Base-by-base conservation (phyloP, 768 basidiomycete genomes). In the Piloderma croceum region DNA sequence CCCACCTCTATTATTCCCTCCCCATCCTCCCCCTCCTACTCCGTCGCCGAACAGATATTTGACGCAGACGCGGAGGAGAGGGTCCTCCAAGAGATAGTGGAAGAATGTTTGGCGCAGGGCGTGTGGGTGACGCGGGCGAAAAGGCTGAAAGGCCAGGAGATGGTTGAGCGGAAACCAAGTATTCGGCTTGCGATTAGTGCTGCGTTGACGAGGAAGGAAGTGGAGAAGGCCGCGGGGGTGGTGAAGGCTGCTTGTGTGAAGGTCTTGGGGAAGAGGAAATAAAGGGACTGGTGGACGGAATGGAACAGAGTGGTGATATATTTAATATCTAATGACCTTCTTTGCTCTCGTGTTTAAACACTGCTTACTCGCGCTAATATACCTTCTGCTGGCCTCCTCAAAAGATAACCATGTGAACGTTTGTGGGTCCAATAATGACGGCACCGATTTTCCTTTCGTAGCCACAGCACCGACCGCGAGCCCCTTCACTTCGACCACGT, bases 1-100 rank as follows among this genome's bases (percentile, higher is more conserved):
- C 27, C 27, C 10, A 9, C 27, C 10, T 29, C 27, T 9, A 15
- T 29, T 9, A 25, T 54, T 31, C 20, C 46, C 49, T 7, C 42
- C 45, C 34, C 55, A 47, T 24, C 48, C 44, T 25, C 43, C 20
- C 38, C 53, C 9, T 36, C 56, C 46, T 72, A 76, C 51, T 66
- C 63, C 13, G 71, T 73, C 4, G 78, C 81, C 52, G 74, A 76
- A 1, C 49, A 61, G 2, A 69, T 73, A 0, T 75, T 73, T 54
- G 76, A 87, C 48, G 64, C 75, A 33, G 76, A 73, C 17, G 58
- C 59, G 11, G 93, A 98, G 59, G 93, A 98, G 55, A 65, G 69
- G 29, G 42, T 90, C 19, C 57, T 99, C 49, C 93, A 98, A 63
- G 90, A 94, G 38, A 79, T 98, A 10, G 91, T 97, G 11, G 94